Evolutionary conservation across 805 yeast species (phyloP).

Genomic region (Wickerhamomyces sydowiorum): DNA sequence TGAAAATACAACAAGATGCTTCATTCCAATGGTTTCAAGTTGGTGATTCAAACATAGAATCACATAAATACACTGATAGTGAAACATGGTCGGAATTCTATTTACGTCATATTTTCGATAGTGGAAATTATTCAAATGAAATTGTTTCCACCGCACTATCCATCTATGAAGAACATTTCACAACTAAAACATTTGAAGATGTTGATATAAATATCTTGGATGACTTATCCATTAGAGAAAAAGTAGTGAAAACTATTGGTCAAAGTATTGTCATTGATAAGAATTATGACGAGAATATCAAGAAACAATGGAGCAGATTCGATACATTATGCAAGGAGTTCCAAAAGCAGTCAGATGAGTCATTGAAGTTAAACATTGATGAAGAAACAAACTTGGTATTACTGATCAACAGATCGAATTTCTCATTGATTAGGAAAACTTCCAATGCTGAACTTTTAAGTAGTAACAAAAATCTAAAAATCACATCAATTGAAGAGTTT

Average conservation of each 20-base stretch:
- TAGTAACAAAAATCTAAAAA: constrained; percentile 26
- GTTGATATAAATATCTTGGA: constrained; percentile 16
- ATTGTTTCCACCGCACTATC: constrained; percentile 48
- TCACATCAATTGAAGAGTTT: constrained; percentile 20
- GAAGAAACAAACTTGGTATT: constrained; percentile 24
- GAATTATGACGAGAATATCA: constrained; percentile 30
- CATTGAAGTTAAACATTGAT: constrained; percentile 43
- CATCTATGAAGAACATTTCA: constrained; percentile 42
- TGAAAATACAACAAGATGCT: constrained; percentile 23
- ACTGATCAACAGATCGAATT: constrained; percentile 29
- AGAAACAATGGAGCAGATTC: constrained; percentile 61
- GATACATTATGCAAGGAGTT: constrained; percentile 70
- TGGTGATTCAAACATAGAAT: constrained; percentile 2
- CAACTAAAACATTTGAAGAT: constrained; percentile 20
- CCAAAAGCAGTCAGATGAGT: constrained; percentile 52
- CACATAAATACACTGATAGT: constrained; percentile 18
- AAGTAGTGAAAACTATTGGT: constrained; percentile 27
- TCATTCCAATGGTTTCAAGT: constrained; percentile 19
- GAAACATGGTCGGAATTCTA: constrained; percentile 36
- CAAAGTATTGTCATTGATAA: constrained; percentile 24
- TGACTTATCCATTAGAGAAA: constrained; percentile 27
- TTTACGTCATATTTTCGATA: constrained; percentile 40
- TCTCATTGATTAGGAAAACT: constrained; percentile 29
- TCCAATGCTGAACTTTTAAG: constrained; percentile 28
- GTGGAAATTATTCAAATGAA: constrained; percentile 40